phyloP scores from a whole-genome alignment of 2,329 filamentous ascomycete genomes.

The Cordyceps javanica region DNA sequence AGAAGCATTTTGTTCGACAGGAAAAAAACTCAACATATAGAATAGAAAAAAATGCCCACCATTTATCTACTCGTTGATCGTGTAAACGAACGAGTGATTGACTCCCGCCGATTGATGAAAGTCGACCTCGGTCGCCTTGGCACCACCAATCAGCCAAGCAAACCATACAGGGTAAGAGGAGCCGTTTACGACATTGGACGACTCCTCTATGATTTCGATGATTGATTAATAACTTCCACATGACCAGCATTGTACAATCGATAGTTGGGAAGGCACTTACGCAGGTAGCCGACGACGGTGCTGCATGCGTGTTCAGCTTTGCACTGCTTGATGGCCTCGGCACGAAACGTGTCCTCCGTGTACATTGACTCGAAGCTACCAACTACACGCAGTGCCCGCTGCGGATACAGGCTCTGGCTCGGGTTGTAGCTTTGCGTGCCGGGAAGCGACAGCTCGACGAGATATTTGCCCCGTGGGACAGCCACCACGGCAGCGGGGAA shows the following conservation, averaged over 20 bases:
- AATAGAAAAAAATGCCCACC: no score
- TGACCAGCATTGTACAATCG: neutral
- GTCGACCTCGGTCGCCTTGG: neutral
- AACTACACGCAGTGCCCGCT: neutral
- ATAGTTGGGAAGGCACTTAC: neutral
- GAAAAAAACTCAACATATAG: no score
- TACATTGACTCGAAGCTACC: neutral
- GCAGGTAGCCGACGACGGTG: conserved; percentile 7
- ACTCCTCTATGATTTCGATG: neutral
- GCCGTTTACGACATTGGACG: neutral
- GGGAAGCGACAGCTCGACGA: conserved; percentile 6
- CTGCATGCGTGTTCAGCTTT: conserved; percentile 5
- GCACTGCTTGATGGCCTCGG: conserved; percentile 6
- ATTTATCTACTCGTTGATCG: neutral
- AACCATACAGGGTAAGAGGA: neutral
- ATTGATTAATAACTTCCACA: neutral
- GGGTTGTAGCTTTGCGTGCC: conserved; percentile 5
- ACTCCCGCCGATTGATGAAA: neutral
- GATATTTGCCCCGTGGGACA: neutral
- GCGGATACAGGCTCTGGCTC: conserved; percentile 1
- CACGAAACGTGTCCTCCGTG: conserved; percentile 4
- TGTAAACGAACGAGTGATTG: conserved; percentile 4
- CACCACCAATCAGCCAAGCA: conserved; percentile 6
- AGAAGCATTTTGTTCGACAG: no score
- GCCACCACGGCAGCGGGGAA: neutral